Evolutionary conservation across 306 rosid genomes (phyloP).

Genomic region (Ammopiptanthus mongolicus): DNA sequence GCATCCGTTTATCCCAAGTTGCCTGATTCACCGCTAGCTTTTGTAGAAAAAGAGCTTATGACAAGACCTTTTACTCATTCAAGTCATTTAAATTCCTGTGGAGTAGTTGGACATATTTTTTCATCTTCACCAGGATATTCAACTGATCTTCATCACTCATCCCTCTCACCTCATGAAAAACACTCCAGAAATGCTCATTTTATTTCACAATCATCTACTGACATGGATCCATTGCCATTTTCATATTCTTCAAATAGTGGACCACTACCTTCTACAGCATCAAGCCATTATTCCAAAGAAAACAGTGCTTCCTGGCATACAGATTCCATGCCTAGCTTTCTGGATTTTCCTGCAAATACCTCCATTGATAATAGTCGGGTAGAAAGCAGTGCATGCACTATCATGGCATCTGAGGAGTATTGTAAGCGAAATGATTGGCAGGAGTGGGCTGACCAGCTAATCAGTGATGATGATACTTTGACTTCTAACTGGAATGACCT

Average conservation of each 20-base stretch:
- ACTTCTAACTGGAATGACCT: slow-evolving; percentile 67
- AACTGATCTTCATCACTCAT: slow-evolving; percentile 64
- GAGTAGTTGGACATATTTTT: slow-evolving; percentile 60
- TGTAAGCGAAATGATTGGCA: slow-evolving; percentile 63
- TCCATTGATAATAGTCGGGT: slow-evolving; percentile 43
- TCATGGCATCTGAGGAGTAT: slow-evolving; percentile 56
- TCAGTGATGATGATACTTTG: slow-evolving; percentile 63
- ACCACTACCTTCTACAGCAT: slow-evolving; percentile 33
- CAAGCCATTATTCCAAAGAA: slow-evolving; percentile 42
- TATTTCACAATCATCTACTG: slow-evolving; percentile 45
- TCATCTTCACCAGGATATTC: slow-evolving; percentile 69
- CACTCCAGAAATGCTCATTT: slow-evolving; percentile 43
- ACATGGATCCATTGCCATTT: slow-evolving; percentile 34
- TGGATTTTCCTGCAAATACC: slow-evolving; percentile 60
- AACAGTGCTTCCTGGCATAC: slow-evolving; percentile 56
- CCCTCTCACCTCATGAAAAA: slow-evolving; percentile 47
- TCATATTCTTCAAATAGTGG: slow-evolving; percentile 46
- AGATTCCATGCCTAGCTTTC: slow-evolving; percentile 58
- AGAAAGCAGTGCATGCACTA: slow-evolving; percentile 51
- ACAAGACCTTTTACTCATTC: slow-evolving; percentile 39
- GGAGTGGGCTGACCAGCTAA: slow-evolving; percentile 77
- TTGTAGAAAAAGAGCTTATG: slow-evolving; percentile 46
- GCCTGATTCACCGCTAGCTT: slow-evolving; percentile 55
- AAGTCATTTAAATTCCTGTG: slow-evolving; percentile 47
- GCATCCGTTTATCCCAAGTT: slow-evolving; percentile 39